Evolutionary conservation across 2,329 filamentous ascomycete genomes (phyloP).

Genomic region (Raffaelea albimanens): DNA sequence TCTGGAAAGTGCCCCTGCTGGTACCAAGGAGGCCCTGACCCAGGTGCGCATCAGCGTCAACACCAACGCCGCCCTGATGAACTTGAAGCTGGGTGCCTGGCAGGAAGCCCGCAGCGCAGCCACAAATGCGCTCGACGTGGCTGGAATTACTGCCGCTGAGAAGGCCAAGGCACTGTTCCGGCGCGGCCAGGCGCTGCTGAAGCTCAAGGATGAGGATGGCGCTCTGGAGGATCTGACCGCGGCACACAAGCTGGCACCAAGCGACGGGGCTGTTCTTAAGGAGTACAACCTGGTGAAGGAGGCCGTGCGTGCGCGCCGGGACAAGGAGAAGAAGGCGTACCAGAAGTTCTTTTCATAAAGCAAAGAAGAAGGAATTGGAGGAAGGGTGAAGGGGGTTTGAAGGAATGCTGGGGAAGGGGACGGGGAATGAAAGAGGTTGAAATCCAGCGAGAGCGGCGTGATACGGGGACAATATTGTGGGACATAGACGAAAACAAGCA

Average conservation of each 20-base stretch:
- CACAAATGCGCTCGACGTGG: conserved; percentile 60
- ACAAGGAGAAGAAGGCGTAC: conserved; percentile 87
- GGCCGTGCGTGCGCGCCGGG: conserved; percentile 58
- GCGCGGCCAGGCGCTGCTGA: conserved; percentile 64
- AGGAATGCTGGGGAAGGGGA: no score
- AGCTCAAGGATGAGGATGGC: conserved; percentile 74
- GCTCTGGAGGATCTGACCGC: conserved; percentile 67
- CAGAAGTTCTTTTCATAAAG: conserved; percentile 70
- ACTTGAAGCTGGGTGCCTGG: conserved; percentile 69
- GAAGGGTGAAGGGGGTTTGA: no score
- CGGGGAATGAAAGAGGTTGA: no score
- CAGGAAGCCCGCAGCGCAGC: conserved; percentile 63
- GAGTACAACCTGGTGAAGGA: conserved; percentile 75
- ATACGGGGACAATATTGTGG: neutral
- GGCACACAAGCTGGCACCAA: conserved; percentile 65
- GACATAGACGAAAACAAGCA: neutral
- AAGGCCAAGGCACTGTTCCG: conserved; percentile 85
- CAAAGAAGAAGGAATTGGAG: no score
- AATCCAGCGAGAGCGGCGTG: no score
- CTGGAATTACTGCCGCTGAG: conserved; percentile 60
- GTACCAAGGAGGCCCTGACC: conserved; percentile 57
- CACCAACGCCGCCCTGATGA: conserved; percentile 79
- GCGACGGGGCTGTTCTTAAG: conserved; percentile 63
- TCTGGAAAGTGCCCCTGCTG: conserved; percentile 59
- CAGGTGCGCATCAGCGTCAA: conserved; percentile 76